These are phyloP conservation scores for Coprinellus micaceus DNA, from an alignment of 768 basidiomycete genomes.

Conservation along the genomic window DNA sequence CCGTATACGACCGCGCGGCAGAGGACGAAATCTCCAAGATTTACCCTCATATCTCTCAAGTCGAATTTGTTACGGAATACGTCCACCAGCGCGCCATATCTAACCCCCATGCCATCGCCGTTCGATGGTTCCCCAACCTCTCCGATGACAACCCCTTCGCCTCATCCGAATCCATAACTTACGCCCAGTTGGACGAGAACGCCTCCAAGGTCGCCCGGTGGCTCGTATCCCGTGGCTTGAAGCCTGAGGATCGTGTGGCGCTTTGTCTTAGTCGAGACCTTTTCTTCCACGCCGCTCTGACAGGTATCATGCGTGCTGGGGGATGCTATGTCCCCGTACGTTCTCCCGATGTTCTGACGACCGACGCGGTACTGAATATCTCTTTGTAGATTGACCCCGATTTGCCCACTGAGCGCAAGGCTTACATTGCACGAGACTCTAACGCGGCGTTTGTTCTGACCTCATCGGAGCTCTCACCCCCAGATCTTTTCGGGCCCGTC, in stretches of 20 bases:
- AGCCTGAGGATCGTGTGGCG: constrained; percentile 38
- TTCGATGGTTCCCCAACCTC: constrained; percentile 30
- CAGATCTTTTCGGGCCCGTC: constrained; percentile 20
- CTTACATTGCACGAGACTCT: constrained; percentile 42
- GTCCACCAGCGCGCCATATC: constrained; percentile 21
- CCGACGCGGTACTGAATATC: background rate
- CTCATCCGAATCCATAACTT: constrained; percentile 29
- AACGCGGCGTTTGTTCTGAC: constrained; percentile 40
- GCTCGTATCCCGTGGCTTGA: constrained; percentile 32
- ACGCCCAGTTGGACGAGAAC: constrained; percentile 30
- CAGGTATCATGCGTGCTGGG: constrained; percentile 45
- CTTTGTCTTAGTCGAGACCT: constrained; percentile 43
- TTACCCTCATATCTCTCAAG: constrained; percentile 21
- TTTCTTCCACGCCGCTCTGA: constrained; percentile 38
- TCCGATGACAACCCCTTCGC: constrained; percentile 16
- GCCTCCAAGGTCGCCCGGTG: constrained; percentile 43
- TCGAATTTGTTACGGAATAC: constrained; percentile 29
- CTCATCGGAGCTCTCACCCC: constrained; percentile 16
- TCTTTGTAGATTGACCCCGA: constrained; percentile 45
- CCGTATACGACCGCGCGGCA: constrained; percentile 21
- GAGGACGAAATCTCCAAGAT: constrained; percentile 18
- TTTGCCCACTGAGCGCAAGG: constrained; percentile 42
- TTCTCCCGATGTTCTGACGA: background rate
- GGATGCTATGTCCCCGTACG: constrained; percentile 51
- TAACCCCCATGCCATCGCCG: constrained; percentile 22